A percentile compares a stretch with the other conserved stretches of the same genome.
These are phyloP conservation scores for Trichosporon faecale DNA, from an alignment of 1,284 basidiomycete genomes.

Conservation along the genomic window DNA sequence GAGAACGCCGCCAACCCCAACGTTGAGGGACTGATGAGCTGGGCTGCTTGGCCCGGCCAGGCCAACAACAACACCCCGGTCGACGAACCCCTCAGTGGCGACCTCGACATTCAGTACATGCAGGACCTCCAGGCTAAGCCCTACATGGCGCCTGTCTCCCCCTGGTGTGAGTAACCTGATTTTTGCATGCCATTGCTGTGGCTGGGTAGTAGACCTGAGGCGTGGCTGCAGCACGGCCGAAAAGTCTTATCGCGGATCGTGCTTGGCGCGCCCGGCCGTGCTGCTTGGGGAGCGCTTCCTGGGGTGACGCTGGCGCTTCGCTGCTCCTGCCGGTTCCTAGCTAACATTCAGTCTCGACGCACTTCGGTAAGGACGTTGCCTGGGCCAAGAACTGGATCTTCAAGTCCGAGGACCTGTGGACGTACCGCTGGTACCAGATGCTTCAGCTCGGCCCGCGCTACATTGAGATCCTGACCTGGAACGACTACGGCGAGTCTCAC, in stretches of 20 bases:
- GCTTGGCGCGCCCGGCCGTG: background rate
- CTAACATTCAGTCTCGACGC: constrained; percentile 43
- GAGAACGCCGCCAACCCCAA: constrained; percentile 21
- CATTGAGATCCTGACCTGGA: constrained; percentile 53
- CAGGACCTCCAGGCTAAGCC: constrained; percentile 27
- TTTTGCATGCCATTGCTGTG: background rate
- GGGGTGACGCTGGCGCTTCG: too few relatives aligned
- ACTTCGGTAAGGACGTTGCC: constrained; percentile 46
- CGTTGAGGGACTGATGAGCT: constrained; percentile 44
- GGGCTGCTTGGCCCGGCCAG: constrained; percentile 49
- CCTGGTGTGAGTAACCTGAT: constrained; percentile 42
- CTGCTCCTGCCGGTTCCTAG: too few relatives aligned
- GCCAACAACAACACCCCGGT: constrained; percentile 40
- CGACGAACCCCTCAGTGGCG: constrained; percentile 31
- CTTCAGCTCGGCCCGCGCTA: constrained; percentile 35
- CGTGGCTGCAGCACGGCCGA: background rate
- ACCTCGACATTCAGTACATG: constrained; percentile 29
- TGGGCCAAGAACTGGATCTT: constrained; percentile 52
- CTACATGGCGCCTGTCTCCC: constrained; percentile 51
- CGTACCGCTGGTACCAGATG: constrained; percentile 50
- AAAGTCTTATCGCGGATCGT: background rate
- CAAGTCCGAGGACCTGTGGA: constrained; percentile 49
- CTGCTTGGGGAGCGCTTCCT: too few relatives aligned
- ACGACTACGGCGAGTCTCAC: constrained; percentile 52
- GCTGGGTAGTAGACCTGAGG: background rate